Conservation (phyloP, 192 early-diverging fungal species). For the Spinellus fusiger region DNA sequence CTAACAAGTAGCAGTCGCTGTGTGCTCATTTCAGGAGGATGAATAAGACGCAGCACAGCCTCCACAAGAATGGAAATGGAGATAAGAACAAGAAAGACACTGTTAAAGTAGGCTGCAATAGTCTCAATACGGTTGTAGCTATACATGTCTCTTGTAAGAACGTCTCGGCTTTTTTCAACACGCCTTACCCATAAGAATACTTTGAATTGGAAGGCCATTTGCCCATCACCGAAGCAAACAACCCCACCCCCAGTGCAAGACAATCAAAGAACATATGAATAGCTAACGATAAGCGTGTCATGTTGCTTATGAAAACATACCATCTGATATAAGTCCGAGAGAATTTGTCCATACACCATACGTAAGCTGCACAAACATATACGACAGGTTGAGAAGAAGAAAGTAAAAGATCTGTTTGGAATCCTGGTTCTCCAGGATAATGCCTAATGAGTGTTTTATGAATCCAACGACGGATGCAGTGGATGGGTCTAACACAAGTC, state of each 20-base stretch:
- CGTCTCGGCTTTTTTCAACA: slow-evolving; percentile 3
- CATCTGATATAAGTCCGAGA: slow-evolving; percentile 87
- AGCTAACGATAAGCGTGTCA: slow-evolving; percentile 39
- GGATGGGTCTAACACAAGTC: neutral
- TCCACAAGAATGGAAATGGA: slow-evolving; percentile 89
- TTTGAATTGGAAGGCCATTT: slow-evolving; percentile 84
- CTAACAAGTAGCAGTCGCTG: slow-evolving; percentile 81
- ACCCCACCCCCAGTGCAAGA: slow-evolving; percentile 79
- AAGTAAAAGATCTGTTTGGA: slow-evolving; percentile 95
- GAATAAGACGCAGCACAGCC: slow-evolving; percentile 78
- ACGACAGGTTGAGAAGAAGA: slow-evolving; percentile 84
- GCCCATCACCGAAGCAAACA: slow-evolving; percentile 84
- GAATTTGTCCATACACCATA: slow-evolving; percentile 80
- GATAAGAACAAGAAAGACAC: slow-evolving; percentile 84
- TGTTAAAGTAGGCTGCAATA: slow-evolving; percentile 89
- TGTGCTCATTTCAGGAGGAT: slow-evolving; percentile 83
- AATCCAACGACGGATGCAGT: slow-evolving; percentile 9
- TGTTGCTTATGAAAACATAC: slow-evolving; percentile 25
- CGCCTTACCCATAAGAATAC: slow-evolving; percentile 64
- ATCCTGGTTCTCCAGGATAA: slow-evolving; percentile 60
- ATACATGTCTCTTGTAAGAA: neutral
- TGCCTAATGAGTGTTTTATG: slow-evolving; percentile 31
- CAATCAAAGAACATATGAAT: slow-evolving; percentile 99
- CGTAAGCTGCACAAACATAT: slow-evolving; percentile 84
- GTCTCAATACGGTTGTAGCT: slow-evolving; percentile 90